Conservation (phyloP, 345 rosid genomes). For the Arabidopsis arenosa region DNA sequence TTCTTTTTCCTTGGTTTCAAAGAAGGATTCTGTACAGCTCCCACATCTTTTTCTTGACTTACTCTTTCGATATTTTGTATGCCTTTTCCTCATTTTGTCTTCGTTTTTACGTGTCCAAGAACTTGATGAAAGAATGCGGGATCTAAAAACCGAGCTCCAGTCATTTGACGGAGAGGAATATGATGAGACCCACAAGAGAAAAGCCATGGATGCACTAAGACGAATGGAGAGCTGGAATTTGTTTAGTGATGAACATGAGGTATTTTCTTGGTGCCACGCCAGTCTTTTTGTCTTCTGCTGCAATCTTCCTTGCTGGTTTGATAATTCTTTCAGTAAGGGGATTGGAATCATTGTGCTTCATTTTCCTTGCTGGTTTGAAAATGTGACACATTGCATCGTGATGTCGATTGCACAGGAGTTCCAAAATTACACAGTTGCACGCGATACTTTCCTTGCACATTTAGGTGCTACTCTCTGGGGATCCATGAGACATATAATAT, state of each 20-base stretch:
- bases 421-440: slow-evolving; percentile 95
- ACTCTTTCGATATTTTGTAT: slow-evolving; percentile 8
- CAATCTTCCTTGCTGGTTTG: slow-evolving; percentile 24
- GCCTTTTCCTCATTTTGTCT: slow-evolving; percentile 27
- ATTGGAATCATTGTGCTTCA: slow-evolving; percentile 12
- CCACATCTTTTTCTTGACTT: slow-evolving; percentile 20
- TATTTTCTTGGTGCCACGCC: slow-evolving; percentile 38
- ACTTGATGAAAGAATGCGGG: slow-evolving; percentile 97
- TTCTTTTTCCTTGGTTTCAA: slow-evolving; percentile 21
- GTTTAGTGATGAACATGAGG: slow-evolving; percentile 85
- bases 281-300: slow-evolving; percentile 33
- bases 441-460: slow-evolving; percentile 95
- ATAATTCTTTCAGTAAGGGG: slow-evolving; percentile 20
- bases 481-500: slow-evolving; percentile 85
- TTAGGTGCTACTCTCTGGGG: slow-evolving; percentile 97
- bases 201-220: slow-evolving; percentile 82
- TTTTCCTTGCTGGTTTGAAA: not conserved
- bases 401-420: slow-evolving; percentile 63
- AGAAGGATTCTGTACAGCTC: slow-evolving; percentile 21
- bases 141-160: slow-evolving; percentile 92
- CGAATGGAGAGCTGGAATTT: slow-evolving; percentile 98
- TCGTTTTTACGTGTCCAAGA: slow-evolving; percentile 52
- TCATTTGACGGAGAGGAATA: slow-evolving; percentile 85
- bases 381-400: slow-evolving; percentile 25
- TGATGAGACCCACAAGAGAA: slow-evolving; percentile 80